phyloP scores from a whole-genome alignment of 2,329 filamentous ascomycete species.

The Fusarium equiseti region DNA sequence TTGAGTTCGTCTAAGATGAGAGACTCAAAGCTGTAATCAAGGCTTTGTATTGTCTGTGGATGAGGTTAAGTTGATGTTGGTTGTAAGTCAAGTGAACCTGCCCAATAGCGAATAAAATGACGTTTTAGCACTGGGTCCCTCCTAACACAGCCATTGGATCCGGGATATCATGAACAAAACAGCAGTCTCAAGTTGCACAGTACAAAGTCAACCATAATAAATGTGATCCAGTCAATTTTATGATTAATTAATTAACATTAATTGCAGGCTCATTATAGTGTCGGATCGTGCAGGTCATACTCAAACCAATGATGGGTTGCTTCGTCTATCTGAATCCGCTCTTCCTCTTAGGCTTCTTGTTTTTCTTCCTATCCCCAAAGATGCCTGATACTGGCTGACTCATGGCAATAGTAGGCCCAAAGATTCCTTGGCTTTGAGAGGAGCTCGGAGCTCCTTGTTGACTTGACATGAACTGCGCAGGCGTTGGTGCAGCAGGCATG shows the following conservation, averaged over 20 bases:
- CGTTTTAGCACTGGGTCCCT: conserved; percentile 34
- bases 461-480: conserved; percentile 53
- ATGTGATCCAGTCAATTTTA: background rate
- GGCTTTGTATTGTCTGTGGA: background rate
- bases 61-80: conserved; percentile 29
- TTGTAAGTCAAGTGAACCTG: conserved; percentile 31
- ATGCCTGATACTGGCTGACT: conserved; percentile 60
- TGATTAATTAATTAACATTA: background rate
- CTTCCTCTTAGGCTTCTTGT: conserved; percentile 60
- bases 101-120: conserved; percentile 29
- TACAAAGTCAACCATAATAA: background rate
- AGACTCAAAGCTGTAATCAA: background rate
- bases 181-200: conserved; percentile 1
- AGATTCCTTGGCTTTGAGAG: conserved; percentile 51
- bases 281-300: background rate
- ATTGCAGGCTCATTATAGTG: background rate
- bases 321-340: conserved; percentile 55
- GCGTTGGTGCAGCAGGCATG: conserved; percentile 36
- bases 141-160: background rate
- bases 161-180: conserved; percentile 24
- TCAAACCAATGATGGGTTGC: conserved; percentile 3
- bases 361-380: conserved; percentile 60
- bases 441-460: conserved; percentile 51
- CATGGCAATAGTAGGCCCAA: conserved; percentile 54
- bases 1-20: background rate